These are phyloP conservation scores for Mycena citricolor DNA, from an alignment of 1,284 basidiomycete genomes.

Conservation along the genomic window DNA sequence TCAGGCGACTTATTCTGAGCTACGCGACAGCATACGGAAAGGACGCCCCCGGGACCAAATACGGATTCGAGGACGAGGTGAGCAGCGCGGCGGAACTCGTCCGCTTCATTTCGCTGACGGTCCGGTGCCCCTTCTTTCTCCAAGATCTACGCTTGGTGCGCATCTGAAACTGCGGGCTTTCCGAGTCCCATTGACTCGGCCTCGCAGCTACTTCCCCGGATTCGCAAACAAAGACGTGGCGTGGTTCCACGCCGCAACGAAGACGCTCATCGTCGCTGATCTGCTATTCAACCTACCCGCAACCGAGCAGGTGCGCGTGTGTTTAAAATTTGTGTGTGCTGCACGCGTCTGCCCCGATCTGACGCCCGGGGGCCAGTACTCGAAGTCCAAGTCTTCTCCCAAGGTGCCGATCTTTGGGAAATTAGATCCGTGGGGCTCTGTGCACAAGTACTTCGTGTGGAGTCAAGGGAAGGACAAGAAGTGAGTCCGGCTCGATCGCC, in stretches of 20 bases:
- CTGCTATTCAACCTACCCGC: constrained; percentile 88
- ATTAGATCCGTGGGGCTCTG: constrained; percentile 57
- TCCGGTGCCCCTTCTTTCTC: constrained; percentile 31
- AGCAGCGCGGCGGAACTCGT: too few relatives aligned
- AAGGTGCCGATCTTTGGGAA: constrained; percentile 36
- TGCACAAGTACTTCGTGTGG: constrained; percentile 60
- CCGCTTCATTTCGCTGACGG: too few relatives aligned
- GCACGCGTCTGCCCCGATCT: constrained; percentile 15
- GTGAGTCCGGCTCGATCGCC: constrained; percentile 39
- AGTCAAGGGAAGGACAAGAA: constrained; percentile 55
- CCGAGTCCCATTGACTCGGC: neutral
- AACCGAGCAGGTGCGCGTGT: constrained; percentile 71
- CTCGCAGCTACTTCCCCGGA: constrained; percentile 75
- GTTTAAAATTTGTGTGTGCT: constrained; percentile 9
- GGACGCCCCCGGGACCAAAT: constrained; percentile 60
- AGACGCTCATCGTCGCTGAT: constrained; percentile 85
- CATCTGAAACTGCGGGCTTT: neutral
- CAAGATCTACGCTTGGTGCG: constrained; percentile 65
- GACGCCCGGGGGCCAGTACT: constrained; percentile 36
- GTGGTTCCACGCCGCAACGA: constrained; percentile 81
- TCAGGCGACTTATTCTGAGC: too few relatives aligned
- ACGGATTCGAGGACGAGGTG: constrained; percentile 84
- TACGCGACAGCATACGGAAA: constrained; percentile 68
- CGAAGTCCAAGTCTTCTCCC: constrained; percentile 45
- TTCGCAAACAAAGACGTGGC: constrained; percentile 87